A percentile compares a stretch with the other conserved stretches of the same genome.
These are phyloP conservation scores for Boeremia lycopersici DNA, from an alignment of 2,329 filamentous ascomycete genomes.

Conservation along the genomic window DNA sequence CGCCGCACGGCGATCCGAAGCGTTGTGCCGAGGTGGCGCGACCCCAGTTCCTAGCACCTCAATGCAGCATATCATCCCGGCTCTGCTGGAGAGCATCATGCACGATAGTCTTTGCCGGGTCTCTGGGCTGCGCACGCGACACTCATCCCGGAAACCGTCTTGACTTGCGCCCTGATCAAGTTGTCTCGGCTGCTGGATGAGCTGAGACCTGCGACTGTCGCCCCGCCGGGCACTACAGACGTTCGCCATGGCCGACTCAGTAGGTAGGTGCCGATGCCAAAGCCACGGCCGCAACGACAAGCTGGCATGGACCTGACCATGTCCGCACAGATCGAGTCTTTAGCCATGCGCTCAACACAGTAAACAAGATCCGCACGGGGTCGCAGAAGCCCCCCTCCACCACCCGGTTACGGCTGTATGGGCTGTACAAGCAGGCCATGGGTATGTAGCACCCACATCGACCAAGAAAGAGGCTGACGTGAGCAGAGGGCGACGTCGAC, in stretches of 20 bases:
- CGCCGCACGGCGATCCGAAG: not conserved
- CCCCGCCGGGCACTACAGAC: constrained; percentile 22
- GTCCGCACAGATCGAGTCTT: constrained; percentile 83
- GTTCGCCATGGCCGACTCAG: constrained; percentile 49
- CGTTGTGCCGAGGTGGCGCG: not conserved
- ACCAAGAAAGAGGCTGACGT: constrained; percentile 17
- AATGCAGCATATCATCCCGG: not conserved
- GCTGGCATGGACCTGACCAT: constrained; percentile 7
- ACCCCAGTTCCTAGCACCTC: not conserved
- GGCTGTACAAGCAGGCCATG: constrained; percentile 98
- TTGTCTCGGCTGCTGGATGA: constrained; percentile 15
- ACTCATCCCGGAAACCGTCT: not conserved
- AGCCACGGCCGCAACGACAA: not conserved
- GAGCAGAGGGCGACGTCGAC: constrained; percentile 84
- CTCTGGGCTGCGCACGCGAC: not conserved
- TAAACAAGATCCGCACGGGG: constrained; percentile 96
- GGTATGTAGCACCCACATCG: constrained; percentile 48
- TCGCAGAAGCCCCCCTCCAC: constrained; percentile 83
- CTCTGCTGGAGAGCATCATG: constrained; percentile 26
- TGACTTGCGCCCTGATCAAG: not conserved
- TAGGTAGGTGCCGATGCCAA: constrained; percentile 40
- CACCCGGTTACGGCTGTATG: constrained; percentile 91
- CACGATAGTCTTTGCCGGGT: constrained; percentile 4
- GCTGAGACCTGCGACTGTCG: constrained; percentile 20
- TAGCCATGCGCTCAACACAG: constrained; percentile 97